Conservation (phyloP, 2,329 filamentous ascomycete species). For the Elsinoe perseae region DNA sequence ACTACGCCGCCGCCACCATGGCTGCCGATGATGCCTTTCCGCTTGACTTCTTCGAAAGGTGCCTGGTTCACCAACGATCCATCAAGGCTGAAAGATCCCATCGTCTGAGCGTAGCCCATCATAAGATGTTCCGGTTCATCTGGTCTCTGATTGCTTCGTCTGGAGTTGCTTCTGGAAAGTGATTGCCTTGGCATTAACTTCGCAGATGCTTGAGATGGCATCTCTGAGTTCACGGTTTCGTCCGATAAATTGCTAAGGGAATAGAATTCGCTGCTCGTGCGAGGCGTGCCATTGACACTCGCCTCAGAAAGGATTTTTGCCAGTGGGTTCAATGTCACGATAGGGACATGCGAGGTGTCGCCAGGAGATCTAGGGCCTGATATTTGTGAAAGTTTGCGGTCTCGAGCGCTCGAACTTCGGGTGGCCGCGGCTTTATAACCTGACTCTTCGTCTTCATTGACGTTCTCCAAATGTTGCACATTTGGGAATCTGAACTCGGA, state of each 20-base stretch:
- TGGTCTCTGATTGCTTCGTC: slow-evolving; percentile 33
- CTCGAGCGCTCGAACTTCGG: neutral
- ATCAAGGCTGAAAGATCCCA: slow-evolving; percentile 85
- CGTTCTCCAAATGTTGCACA: neutral
- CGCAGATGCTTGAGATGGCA: slow-evolving; percentile 36
- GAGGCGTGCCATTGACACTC: slow-evolving; percentile 68
- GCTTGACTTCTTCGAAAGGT: slow-evolving; percentile 91
- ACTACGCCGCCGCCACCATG: slow-evolving; percentile 78
- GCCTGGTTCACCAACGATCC: slow-evolving; percentile 82
- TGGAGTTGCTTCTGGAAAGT: slow-evolving; percentile 31
- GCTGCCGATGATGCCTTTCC: slow-evolving; percentile 81
- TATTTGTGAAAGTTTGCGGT: slow-evolving; percentile 3
- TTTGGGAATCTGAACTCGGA: slow-evolving; percentile 8
- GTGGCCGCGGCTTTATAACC: neutral
- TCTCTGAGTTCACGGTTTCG: slow-evolving; percentile 82
- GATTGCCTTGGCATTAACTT: slow-evolving; percentile 45
- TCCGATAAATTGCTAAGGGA: slow-evolving; percentile 90
- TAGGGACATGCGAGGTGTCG: neutral
- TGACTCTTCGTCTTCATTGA: neutral
- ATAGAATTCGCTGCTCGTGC: slow-evolving; percentile 92
- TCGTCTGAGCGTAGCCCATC: slow-evolving; percentile 96
- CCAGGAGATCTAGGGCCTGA: neutral
- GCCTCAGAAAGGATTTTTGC: slow-evolving; percentile 68
- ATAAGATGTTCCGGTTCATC: slow-evolving; percentile 68
- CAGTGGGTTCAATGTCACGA: slow-evolving; percentile 40